Evolutionary conservation across 164 flowering plant species (phyloP).

Genomic region (Vitis labrusca): DNA sequence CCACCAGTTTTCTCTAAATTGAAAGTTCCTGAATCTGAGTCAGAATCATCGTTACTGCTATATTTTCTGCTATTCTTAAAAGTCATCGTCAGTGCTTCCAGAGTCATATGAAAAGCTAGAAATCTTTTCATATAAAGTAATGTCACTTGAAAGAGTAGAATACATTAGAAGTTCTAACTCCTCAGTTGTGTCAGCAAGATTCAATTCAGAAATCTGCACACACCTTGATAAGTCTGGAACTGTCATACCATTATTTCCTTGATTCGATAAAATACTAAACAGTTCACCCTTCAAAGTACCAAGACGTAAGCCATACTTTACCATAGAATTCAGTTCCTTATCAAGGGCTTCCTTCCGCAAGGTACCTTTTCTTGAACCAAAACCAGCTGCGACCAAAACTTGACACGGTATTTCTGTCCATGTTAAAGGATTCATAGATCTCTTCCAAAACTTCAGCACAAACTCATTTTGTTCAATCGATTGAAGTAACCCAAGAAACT

Average conservation of each 20-base stretch:
- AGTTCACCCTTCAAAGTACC: constrained; percentile 33
- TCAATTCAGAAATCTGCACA: constrained; percentile 57
- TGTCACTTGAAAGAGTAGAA: constrained; percentile 84
- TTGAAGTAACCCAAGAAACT: too few relatives aligned
- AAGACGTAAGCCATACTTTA: constrained; percentile 63
- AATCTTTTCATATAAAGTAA: constrained; percentile 90
- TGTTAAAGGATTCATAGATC: too few relatives aligned
- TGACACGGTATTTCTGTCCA: too few relatives aligned
- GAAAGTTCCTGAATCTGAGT: constrained; percentile 42
- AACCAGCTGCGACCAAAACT: too few relatives aligned
- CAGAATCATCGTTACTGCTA: constrained; percentile 44
- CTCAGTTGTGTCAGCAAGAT: constrained; percentile 46
- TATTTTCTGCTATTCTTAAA: constrained; percentile 33
- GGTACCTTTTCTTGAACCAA: too few relatives aligned
- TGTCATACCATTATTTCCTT: constrained; percentile 20
- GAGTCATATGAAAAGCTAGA: constrained; percentile 67
- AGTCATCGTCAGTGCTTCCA: constrained; percentile 72
- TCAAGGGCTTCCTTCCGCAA: constrained; percentile 25
- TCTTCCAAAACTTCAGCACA: too few relatives aligned
- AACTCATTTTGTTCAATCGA: too few relatives aligned
- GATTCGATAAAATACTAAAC: too few relatives aligned
- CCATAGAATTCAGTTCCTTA: constrained; percentile 66
- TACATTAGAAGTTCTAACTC: constrained; percentile 61
- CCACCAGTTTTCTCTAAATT: constrained; percentile 11
- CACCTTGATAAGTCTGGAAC: constrained; percentile 70